phyloP scores from a whole-genome alignment of 306 rosid species.

The Quercus parvula region DNA sequence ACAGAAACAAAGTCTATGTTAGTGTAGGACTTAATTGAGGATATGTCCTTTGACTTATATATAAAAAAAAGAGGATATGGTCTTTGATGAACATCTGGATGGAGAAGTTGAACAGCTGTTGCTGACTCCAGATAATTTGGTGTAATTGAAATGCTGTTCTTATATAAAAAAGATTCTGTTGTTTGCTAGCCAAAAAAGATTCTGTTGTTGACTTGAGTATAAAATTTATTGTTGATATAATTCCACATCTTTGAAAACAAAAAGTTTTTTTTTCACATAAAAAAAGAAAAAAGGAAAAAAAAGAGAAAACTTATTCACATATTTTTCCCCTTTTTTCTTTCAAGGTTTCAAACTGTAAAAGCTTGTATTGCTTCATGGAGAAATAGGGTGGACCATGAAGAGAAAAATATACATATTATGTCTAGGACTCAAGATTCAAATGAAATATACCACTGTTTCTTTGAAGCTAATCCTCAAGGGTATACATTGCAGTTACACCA shows the following conservation, averaged over 20 bases:
- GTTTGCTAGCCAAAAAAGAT: not conserved
- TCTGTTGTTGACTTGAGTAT: not conserved
- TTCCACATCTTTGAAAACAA: too few relatives aligned
- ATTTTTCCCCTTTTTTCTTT: not conserved
- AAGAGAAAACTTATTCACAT: too few relatives aligned
- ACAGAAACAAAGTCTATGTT: not conserved
- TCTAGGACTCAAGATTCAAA: not conserved
- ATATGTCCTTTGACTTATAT: not conserved
- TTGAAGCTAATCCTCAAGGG: not conserved
- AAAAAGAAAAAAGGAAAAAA: too few relatives aligned
- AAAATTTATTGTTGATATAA: not conserved
- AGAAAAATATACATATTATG: not conserved
- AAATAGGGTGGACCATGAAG: not conserved
- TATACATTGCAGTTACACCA: not conserved
- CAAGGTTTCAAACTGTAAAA: not conserved
- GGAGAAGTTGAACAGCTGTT: not conserved
- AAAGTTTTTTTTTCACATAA: too few relatives aligned
- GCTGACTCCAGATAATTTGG: not conserved
- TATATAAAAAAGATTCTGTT: not conserved
- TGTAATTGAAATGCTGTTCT: not conserved
- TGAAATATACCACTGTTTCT: not conserved
- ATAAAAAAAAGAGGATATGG: not conserved
- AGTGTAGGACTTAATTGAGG: not conserved
- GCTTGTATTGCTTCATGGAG: not conserved
- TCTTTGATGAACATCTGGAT: not conserved